Percentiles rank a stretch among this genome's conserved stretches.
These are phyloP conservation scores for Gastrodia elata DNA, from an alignment of 106 monocot species.

Conservation along the genomic window DNA sequence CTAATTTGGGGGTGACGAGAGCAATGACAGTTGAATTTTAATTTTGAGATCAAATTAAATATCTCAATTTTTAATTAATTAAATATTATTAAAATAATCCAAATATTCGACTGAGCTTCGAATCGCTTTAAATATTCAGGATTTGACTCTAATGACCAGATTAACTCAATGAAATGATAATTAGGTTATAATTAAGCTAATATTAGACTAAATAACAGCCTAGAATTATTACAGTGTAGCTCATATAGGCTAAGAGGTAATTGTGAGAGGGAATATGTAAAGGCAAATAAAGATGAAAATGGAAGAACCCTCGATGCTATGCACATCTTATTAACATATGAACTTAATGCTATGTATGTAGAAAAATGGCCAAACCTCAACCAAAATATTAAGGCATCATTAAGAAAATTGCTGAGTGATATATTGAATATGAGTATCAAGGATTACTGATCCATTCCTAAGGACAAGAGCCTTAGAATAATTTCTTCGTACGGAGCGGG, in stretches of 20 bases:
- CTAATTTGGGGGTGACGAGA: too few relatives aligned
- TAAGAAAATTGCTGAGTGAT: slow-evolving; percentile 52
- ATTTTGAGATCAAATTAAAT: too few relatives aligned
- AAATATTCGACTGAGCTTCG: too few relatives aligned
- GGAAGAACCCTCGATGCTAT: slow-evolving; percentile 83
- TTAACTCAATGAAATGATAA: too few relatives aligned
- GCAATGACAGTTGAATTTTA: too few relatives aligned
- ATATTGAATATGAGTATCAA: slow-evolving; percentile 28
- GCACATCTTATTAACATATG: slow-evolving; percentile 74
- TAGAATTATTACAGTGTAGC: too few relatives aligned
- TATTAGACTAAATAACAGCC: too few relatives aligned
- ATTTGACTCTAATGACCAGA: too few relatives aligned
- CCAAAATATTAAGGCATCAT: slow-evolving; percentile 48
- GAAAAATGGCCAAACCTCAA: slow-evolving; percentile 24
- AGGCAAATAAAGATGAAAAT: slow-evolving; percentile 44
- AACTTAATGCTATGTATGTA: slow-evolving; percentile 33
- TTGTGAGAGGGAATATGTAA: slow-evolving; percentile 81
- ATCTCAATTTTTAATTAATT: too few relatives aligned
- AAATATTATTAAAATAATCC: too few relatives aligned
- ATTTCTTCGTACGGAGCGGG: slow-evolving; percentile 11
- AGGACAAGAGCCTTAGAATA: neutral
- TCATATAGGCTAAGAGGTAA: slow-evolving; percentile 55
- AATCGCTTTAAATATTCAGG: too few relatives aligned
- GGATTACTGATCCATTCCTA: slow-evolving; percentile 14
- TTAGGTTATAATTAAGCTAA: too few relatives aligned